Conservation (phyloP, 108 stramenopile species). For the Fistulifera pelliculosa region DNA sequence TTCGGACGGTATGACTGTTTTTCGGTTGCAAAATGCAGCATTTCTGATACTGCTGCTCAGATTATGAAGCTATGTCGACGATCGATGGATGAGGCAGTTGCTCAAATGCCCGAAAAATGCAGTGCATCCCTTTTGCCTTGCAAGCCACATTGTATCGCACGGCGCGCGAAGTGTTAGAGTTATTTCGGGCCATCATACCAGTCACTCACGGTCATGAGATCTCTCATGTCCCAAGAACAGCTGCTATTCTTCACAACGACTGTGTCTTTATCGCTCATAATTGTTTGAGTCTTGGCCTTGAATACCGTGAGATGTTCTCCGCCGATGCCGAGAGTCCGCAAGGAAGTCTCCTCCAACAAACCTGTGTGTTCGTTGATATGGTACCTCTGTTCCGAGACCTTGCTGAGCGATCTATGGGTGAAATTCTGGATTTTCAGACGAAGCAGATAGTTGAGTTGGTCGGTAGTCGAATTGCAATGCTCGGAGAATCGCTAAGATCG, state of each 20-base stretch:
- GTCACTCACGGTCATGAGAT: conserved; percentile 50
- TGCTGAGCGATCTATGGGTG: conserved; percentile 54
- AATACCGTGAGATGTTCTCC: conserved; percentile 53
- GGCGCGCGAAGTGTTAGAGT: conserved; percentile 57
- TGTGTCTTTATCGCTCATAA: conserved; percentile 67
- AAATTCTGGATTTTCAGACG: conserved; percentile 66
- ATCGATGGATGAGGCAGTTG: conserved; percentile 65
- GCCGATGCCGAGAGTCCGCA: conserved; percentile 4
- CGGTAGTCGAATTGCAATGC: conserved; percentile 33
- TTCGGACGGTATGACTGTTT: conserved; percentile 43
- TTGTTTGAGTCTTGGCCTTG: conserved; percentile 61
- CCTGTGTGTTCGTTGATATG: conserved; percentile 77
- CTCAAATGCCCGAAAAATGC: conserved; percentile 2
- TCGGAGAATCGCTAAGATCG: conserved; percentile 45
- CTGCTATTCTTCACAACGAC: conserved; percentile 78
- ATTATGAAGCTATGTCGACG: conserved; percentile 39
- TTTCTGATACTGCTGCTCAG: conserved; percentile 55
- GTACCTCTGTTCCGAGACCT: conserved; percentile 78
- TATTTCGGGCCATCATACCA: conserved; percentile 74
- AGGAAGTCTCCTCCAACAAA: conserved; percentile 27
- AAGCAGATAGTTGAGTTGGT: conserved; percentile 56
- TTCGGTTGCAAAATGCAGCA: conserved; percentile 48
- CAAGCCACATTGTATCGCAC: conserved; percentile 58
- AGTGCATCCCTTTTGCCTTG: conserved; percentile 15
- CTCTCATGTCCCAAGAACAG: conserved; percentile 58